These are phyloP conservation scores for Penicillium odoratum DNA, from an alignment of 495 filamentous ascomycete genomes.

Conservation along the genomic window DNA sequence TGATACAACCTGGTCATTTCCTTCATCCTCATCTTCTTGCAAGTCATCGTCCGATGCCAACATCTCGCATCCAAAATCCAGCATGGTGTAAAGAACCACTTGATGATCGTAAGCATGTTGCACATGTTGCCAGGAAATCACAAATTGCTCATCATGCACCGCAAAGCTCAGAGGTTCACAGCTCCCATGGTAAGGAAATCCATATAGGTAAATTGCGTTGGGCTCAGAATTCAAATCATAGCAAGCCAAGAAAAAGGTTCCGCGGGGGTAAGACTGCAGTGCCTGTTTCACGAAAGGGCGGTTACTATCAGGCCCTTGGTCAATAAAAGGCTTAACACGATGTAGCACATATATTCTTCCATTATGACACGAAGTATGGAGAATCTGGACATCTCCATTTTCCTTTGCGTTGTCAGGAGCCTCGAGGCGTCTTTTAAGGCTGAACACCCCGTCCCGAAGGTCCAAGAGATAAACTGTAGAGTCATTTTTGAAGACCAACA, in stretches of 20 bases:
- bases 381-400: conserved; percentile 29
- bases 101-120: conserved; percentile 21
- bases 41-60: neutral
- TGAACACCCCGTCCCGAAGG: conserved; percentile 18
- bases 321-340: conserved; percentile 30
- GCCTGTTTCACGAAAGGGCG: conserved; percentile 44
- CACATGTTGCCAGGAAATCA: conserved; percentile 45
- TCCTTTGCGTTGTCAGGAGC: conserved; percentile 21
- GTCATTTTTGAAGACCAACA: conserved; percentile 32
- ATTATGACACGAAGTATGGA: conserved; percentile 33
- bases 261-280: conserved; percentile 19
- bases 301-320: conserved; percentile 22
- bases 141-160: conserved; percentile 30
- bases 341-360: conserved; percentile 33
- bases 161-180: conserved; percentile 38
- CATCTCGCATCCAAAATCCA: neutral
- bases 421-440: conserved; percentile 12
- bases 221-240: conserved; percentile 19
- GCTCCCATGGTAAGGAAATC: conserved; percentile 31
- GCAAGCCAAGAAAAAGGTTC: conserved; percentile 30
- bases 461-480: conserved; percentile 30
- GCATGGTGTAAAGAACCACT: conserved; percentile 33
- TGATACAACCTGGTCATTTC: neutral
- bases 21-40: neutral
- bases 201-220: conserved; percentile 20